Base-by-base conservation (phyloP, 139 green algal species). In the Chlamydomonas applanata region DNA sequence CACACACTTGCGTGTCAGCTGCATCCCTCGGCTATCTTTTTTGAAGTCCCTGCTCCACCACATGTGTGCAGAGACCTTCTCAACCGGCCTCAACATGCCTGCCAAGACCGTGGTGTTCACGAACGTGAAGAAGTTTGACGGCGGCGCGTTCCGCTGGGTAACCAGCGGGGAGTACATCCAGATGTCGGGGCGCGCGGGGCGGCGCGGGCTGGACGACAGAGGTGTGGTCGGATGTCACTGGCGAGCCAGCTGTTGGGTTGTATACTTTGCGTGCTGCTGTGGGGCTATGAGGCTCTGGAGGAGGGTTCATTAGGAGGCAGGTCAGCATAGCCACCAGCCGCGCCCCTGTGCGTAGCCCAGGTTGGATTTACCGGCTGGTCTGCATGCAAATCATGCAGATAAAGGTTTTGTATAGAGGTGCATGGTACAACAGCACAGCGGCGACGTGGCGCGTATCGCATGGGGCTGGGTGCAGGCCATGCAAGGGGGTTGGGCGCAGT, bases 71-170 rank as follows among this genome's bases (percentile, higher is more conserved):
- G 93, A 97, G 85, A 98, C 94, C 22, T 99, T 99, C 85, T 91
- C 94, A 63, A 98, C 79, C 19, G 96, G 96, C 2, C 81, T 99
- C 44, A 99, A 99, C 90, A 99, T 99, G 96, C 96, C 96, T 2
- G 95, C 94, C 34, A 89, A 84, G 64, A 97, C 94, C 1, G 92
- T 97, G 24, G 83, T 98, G n/a, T 99, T 99, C 86, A 96, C 91
- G 0, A 84, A 87, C 44, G 75, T 96, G 64, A 84, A 79, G 36
- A 99, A 99, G 83, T 99, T 87, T 83, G 96, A 99, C 76, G 96
- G 96, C 17, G 87, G 89, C 13, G 44, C 20, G 17, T 89, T 79
- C 66, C 74, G 80, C 24, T 92, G 76, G 79, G 77, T 98, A 45
- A 75, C 73, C 56, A 88, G 71, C 36, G 95, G 95, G 1, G 95